Base-by-base conservation (phyloP, 805 yeast species). In the Candida anglica region DNA sequence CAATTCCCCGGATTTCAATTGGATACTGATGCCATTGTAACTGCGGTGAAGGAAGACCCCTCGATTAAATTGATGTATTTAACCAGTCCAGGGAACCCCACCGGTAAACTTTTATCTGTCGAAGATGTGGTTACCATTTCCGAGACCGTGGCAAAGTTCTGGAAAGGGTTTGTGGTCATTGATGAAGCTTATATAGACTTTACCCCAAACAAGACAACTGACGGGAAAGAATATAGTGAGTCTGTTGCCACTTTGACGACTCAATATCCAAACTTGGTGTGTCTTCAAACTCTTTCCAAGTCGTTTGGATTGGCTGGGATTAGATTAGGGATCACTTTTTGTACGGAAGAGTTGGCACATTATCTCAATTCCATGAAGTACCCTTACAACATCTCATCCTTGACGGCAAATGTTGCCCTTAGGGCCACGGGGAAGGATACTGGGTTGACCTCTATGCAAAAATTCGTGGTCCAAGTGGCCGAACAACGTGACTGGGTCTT, bases 161-260 rank as follows among this genome's bases (percentile, higher is more conserved):
- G 86, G 81, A 78, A 80, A 45, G 95, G 94, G 4, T 60, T 89
- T 18, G 75, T 93, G 6, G 82, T 91, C 13, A 79, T 86, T 2
- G 98, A 93, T 59, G 98, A 93, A 60, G 98, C 98, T 0, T 93
- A 93, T 55, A 75, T 93, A 34, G 98, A 93, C 55, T 93, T 93
- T 56, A 52, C 68, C 16, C 43, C 33, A n/a, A 6, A 37, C 7
- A 41, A 27, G 5, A 19, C 5, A 3, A 3, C 16, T 7, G 28
- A 26, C 4, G 28, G 15, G 5, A 13, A 13, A 15, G 8, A 9
- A 7, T 7, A 13, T 9, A 28, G 44, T n/a, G 36, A 28, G 6
- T 86, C 96, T 0, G 55, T 80, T 45, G 72, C 88, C 7, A 83
- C 94, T 1, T 64, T 84, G 41, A 98, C 88, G 2, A 86, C 79